Evolutionary conservation across 164 flowering plant genomes (phyloP), one percentile per base, ranked within the genome.

Genomic region (Dillenia turbinata): DNA sequence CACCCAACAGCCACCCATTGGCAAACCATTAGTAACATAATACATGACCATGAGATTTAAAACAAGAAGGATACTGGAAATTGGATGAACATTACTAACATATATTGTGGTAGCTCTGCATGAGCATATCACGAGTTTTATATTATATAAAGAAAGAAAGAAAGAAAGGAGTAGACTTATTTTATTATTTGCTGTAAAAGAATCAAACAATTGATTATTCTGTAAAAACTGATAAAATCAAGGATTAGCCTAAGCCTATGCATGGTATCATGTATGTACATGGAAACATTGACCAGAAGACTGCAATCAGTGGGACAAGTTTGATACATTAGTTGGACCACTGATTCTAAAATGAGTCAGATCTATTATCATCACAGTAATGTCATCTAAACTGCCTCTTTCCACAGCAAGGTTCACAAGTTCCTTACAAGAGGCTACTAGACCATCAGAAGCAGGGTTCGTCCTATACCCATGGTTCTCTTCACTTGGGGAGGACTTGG

Each of bases 311-410:
- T 9, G 19, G 33, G 10, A 59, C 22, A 40, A 9, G 49, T 47
- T n/a, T 26, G 40, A 48, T 44, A 33, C 1, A 40, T 22, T 40
- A 47, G 51, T 55, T 71, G 58, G 69, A 52, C 58, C 69, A 56
- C 61, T 69, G 68, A 50, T 66, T 61, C 57, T 67, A 71, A 85
- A 80, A 65, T 72, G 77, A 24, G 67, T 73, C 10, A 90, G 66
- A 70, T 90, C 94, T 68, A 91, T 77, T 67, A 88, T 68, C 90
- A 88, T 87, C 44, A 91, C 93, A 14, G 91, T 88, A 45, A 91
- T 82, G 64, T 91, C 91, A 74, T 87, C 97, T 66, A 81, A 68
- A 81, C 89, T 79, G 19, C 93, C 95, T 68, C 87, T 82, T 43
- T 56, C 72, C 44, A 75, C 69, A 44, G 90, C 86, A 63, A 87